Percentiles rank a stretch among this genome's conserved stretches.
These are phyloP conservation scores for Pterocarpus santalinus DNA, from an alignment of 306 rosid genomes.

Conservation along the genomic window DNA sequence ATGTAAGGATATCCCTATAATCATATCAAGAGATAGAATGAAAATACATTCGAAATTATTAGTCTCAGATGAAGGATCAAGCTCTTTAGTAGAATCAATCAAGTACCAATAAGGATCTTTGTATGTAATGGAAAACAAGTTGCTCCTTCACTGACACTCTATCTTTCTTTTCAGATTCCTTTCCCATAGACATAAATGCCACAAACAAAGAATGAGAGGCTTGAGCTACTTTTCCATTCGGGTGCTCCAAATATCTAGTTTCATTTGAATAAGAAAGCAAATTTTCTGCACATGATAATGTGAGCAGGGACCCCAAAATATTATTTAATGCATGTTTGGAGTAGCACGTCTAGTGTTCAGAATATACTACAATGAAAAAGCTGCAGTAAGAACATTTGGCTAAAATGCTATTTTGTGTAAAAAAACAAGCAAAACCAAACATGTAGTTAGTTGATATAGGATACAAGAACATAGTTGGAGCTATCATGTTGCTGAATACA, in stretches of 20 bases:
- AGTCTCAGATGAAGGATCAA: slow-evolving; percentile 31
- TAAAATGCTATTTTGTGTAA: neutral
- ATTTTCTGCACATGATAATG: slow-evolving; percentile 25
- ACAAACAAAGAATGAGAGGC: slow-evolving; percentile 85
- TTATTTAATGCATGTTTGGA: slow-evolving; percentile 4
- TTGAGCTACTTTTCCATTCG: slow-evolving; percentile 80
- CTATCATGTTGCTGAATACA: slow-evolving; percentile 65
- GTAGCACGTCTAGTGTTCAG: slow-evolving; percentile 3
- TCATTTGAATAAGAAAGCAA: slow-evolving; percentile 56
- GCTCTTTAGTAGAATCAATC: slow-evolving; percentile 27
- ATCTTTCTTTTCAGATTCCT: slow-evolving; percentile 64
- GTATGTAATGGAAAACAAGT: slow-evolving; percentile 84
- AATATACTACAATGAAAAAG: slow-evolving; percentile 20
- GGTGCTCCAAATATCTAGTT: slow-evolving; percentile 90
- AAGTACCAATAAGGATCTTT: slow-evolving; percentile 80
- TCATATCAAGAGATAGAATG: slow-evolving; percentile 41
- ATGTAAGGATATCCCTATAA: slow-evolving; percentile 83
- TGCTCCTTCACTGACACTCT: slow-evolving; percentile 79
- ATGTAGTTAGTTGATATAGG: slow-evolving; percentile 54
- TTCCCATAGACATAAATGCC: slow-evolving; percentile 73
- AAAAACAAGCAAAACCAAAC: neutral
- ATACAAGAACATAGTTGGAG: slow-evolving; percentile 93
- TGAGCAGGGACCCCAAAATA: slow-evolving; percentile 33
- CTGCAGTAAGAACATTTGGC: slow-evolving; percentile 23
- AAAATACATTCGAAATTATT: slow-evolving; percentile 18